These are phyloP conservation scores for Diplotaxis tenuifolia DNA, from an alignment of 345 rosid species.

Conservation along the genomic window DNA sequence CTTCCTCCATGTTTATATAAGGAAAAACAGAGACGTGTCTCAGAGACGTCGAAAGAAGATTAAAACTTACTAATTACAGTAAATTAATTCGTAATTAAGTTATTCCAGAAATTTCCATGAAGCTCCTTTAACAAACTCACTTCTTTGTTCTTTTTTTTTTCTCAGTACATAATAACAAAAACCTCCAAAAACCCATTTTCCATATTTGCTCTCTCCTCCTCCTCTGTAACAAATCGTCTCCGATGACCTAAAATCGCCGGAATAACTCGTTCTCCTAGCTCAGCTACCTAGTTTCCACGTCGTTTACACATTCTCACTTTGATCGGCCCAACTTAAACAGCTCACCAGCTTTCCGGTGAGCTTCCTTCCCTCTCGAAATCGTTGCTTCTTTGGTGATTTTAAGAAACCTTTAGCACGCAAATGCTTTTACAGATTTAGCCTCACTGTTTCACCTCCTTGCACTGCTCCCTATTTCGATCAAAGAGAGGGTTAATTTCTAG, in stretches of 20 bases:
- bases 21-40: background rate
- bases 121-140: background rate
- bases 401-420: background rate
- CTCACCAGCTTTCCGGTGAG: background rate
- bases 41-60: background rate
- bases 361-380: background rate
- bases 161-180: background rate
- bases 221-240: background rate
- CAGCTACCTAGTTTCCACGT: background rate
- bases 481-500: no score
- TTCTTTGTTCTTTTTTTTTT: background rate
- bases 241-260: slow-evolving; percentile 21
- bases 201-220: background rate
- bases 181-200: background rate
- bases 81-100: slow-evolving; percentile 15
- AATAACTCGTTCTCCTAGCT: background rate
- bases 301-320: background rate
- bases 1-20: background rate
- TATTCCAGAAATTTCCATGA: slow-evolving; percentile 17
- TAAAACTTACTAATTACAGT: slow-evolving; percentile 31
- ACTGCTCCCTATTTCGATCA: no score
- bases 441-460: slow-evolving; percentile 12
- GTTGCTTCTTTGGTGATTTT: background rate
- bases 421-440: background rate
- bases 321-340: background rate